Evolutionary conservation across 73 alveolate genomes (phyloP), one percentile per base, ranked within the genome.

Genomic region (Paramecium biaurelia): DNA sequence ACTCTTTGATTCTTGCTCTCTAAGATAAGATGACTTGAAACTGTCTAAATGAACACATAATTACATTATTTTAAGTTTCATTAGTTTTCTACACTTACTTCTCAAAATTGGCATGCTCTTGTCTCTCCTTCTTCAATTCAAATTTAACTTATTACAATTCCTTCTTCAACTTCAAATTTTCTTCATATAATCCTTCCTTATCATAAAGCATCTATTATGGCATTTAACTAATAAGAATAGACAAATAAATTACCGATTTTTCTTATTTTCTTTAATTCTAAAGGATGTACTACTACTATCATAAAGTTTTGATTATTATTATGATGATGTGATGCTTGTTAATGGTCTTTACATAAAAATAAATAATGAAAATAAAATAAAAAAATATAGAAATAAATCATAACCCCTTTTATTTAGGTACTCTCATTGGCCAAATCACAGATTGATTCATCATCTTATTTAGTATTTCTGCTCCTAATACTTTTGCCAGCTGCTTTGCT

Each of bases 401-500:
- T 7, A 47, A 79, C 14, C 76, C 42, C n/a, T 79, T 72, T 72
- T 72, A 72, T 72, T 72, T 79, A 11, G 89, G 89, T 34, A 42
- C 38, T 76, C 21, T 76, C 89, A 76, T 76, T 2, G 89, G 89
- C 89, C 89, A 76, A 37, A 76, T 76, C 8, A 76, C 89, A 15
- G 70, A 38, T 76, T 76, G 45, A 8, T 76, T 76, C 70, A 76
- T 35, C 89, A 76, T 76, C 24, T 76, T 76, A 76, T 76, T 76
- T 15, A 76, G 2, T 1, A 42, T 42, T 21, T 76, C 89, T 12
- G 70, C 89, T 37, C 89, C 89, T 15, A 76, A 41, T 18, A 76
- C 89, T 42, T 70, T 70, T 28, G 86, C 86, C 2, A 72, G 18
- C n/a, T 79, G n/a, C 37, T 45, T 79, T 3, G 90, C 90, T 45